These are phyloP conservation scores for Diutina ranongensis DNA, from an alignment of 1,139 yeast species.

Conservation along the genomic window DNA sequence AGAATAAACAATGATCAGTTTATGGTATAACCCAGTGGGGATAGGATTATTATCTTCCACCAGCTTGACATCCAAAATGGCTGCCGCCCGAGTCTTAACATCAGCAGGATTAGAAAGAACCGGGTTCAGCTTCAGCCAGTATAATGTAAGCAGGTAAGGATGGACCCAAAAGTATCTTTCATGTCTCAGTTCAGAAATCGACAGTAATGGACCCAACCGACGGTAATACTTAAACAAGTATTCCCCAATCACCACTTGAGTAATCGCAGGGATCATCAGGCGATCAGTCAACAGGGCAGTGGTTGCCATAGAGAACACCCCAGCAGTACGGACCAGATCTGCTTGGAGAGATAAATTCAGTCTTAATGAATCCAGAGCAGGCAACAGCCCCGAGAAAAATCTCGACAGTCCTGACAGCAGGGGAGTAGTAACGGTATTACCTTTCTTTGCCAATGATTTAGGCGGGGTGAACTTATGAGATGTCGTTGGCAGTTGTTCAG, in stretches of 20 bases:
- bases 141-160: conserved; percentile 82
- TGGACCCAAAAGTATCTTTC: conserved; percentile 95
- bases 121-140: conserved; percentile 84
- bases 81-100: conserved; percentile 65
- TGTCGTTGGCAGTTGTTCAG: not conserved
- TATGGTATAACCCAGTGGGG: conserved; percentile 83
- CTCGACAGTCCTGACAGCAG: not conserved
- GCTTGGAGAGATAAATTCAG: not conserved
- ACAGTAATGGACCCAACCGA: conserved; percentile 60
- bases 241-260: conserved; percentile 92
- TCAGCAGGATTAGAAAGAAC: conserved; percentile 57
- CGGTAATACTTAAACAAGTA: conserved; percentile 80
- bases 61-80: conserved; percentile 68
- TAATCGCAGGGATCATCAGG: conserved; percentile 74
- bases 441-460: not conserved
- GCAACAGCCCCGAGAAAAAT: not conserved
- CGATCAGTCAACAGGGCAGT: conserved; percentile 61
- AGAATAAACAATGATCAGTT: conserved; percentile 69
- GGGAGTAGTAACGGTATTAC: not conserved
- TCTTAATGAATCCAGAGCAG: conserved; percentile 3
- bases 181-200: conserved; percentile 73
- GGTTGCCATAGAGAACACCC: conserved; percentile 49
- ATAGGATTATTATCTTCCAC: conserved; percentile 79
- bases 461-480: not conserved
- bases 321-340: not conserved